Evolutionary conservation across 345 rosid species (phyloP).

Genomic region (Syzygium aqueum): DNA sequence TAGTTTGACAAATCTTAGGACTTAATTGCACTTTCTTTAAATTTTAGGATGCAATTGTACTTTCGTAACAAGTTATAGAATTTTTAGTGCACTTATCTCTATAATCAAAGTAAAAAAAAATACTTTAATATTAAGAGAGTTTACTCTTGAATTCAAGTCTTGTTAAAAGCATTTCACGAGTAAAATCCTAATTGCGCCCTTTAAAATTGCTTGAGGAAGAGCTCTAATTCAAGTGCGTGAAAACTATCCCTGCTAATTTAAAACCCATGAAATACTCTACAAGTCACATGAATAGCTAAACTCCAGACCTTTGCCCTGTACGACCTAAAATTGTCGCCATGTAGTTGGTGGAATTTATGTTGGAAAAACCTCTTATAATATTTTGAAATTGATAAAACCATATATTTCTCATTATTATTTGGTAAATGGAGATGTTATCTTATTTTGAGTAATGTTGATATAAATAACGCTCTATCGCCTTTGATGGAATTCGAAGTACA

Average conservation of each 20-base stretch:
- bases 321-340: fast-evolving
- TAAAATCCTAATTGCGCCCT: background rate
- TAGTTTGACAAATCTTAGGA: too few relatives aligned
- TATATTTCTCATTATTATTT: background rate
- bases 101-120: background rate
- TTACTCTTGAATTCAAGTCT: background rate
- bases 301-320: fast-evolving
- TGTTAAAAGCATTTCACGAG: background rate
- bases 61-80: too few relatives aligned
- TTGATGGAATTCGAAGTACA: background rate
- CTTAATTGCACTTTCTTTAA: too few relatives aligned
- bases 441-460: background rate
- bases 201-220: background rate
- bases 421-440: background rate
- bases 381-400: background rate
- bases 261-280: background rate
- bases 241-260: background rate
- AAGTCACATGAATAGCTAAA: background rate
- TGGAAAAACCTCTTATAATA: background rate
- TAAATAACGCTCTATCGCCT: background rate
- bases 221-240: background rate
- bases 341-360: background rate
- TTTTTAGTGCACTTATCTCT: too few relatives aligned
- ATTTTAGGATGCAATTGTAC: too few relatives aligned
- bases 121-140: background rate